Base-by-base conservation (phyloP, 2,329 filamentous ascomycete genomes). In the Cercospora berteroae region DNA sequence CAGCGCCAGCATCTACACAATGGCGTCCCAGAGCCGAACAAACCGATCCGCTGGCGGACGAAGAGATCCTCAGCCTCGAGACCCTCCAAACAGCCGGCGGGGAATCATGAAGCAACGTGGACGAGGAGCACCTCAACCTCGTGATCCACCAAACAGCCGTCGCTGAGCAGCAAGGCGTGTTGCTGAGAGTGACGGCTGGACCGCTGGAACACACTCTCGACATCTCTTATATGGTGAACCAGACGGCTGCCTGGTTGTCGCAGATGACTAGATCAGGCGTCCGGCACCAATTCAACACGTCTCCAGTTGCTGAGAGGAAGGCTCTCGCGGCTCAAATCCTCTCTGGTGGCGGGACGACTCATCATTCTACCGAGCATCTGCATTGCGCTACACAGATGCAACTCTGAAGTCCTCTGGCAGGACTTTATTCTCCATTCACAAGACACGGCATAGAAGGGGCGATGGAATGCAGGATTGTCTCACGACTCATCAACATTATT, bases 151-250 rank as follows among this genome's bases (percentile, higher is more conserved):
- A n/a, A 52, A 55, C 20, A 59, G 57, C 29, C 64, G 64, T 39
- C 48, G 44, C 58, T 66, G 52, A 61, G 31, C 16, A 63, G 57
- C 23, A 33, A 13, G 4, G 6, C 20, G 39, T 44, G 16, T 42
- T 56, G 33, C 39, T 52, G 57, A 29, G 64, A 57, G 64, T 36
- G 48, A 56, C 57, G 64, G 57, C 64, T 56, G 64, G 64, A 18
- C 64, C 64, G 64, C 64, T 61, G 64, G 64, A 31, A 52, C 18
- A 44, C 61, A 9, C 39, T 25, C 13, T 62, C 64, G 44, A 55
- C 10, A 18, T 8, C 20, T 66, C 44, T 57, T 57, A 55, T 62
- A 55, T 61, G 18, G 33, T 36, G 18, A 1, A 16, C 31, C 13
- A 8, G 20, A n/a, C 29, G 36, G 36, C 48, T 23, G 57, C 58